Conservation (phyloP, 2,329 filamentous ascomycete genomes). For the Neofusicoccum ribis region DNA sequence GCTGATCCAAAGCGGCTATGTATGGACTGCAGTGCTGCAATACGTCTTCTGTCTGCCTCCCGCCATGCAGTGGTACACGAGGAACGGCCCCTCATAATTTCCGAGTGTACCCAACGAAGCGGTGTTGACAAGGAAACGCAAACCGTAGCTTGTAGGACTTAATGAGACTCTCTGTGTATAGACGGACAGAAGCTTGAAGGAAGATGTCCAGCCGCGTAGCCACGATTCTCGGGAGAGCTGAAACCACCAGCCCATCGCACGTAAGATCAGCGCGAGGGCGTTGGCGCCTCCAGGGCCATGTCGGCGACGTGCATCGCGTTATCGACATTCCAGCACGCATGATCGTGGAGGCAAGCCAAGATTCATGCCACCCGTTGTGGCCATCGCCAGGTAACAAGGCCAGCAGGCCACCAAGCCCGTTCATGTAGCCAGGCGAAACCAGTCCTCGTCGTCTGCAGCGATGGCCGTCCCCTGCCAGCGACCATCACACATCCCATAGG, state of each 20-base stretch:
- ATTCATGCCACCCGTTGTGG: constrained; percentile 6
- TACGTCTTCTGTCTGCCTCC: not conserved
- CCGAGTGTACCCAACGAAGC: not conserved
- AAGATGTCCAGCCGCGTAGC: not conserved
- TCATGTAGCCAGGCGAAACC: not conserved
- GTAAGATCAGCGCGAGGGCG: constrained; percentile 6
- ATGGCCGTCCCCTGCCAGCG: not conserved
- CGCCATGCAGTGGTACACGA: constrained; percentile 3
- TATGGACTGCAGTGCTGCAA: not conserved
- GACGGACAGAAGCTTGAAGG: not conserved
- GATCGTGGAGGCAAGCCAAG: constrained; percentile 15
- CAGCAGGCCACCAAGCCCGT: not conserved
- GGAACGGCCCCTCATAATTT: constrained; percentile 7
- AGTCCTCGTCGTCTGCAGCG: not conserved
- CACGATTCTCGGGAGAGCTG: not conserved
- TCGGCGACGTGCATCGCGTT: constrained; percentile 14
- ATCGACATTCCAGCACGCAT: constrained; percentile 6
- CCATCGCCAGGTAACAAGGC: not conserved
- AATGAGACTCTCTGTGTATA: not conserved
- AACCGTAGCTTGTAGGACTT: constrained; percentile 8
- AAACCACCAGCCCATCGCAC: constrained; percentile 6
- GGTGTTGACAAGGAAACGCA: not conserved
- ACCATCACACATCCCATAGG: not conserved
- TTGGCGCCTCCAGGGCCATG: not conserved
- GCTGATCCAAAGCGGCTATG: not conserved